Percentiles rank a stretch among this genome's conserved stretches.
phyloP scores from a whole-genome alignment of 441 rosid species.

The Populus hybrid region DNA sequence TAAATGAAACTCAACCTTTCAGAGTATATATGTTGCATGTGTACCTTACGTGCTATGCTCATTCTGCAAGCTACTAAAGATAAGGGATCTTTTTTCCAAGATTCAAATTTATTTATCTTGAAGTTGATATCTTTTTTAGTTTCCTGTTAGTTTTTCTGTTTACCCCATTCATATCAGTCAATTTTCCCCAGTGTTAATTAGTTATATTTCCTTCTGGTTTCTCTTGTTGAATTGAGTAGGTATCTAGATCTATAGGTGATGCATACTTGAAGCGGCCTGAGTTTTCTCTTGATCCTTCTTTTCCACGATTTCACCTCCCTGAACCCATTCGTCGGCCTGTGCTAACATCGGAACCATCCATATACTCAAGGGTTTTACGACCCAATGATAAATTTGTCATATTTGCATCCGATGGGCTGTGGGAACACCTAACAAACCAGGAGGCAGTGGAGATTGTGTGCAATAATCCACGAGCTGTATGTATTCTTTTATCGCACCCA shows the following conservation, averaged over 20 bases:
- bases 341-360: constrained; percentile 68
- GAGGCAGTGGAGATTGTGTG: constrained; percentile 76
- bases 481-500: constrained; percentile 16
- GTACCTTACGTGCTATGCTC: neutral
- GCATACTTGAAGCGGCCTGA: constrained; percentile 85
- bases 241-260: constrained; percentile 93
- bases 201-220: constrained; percentile 11
- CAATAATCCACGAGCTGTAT: constrained; percentile 63
- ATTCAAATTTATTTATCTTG: neutral
- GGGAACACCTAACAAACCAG: constrained; percentile 85
- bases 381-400: constrained; percentile 70
- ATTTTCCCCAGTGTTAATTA: neutral
- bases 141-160: neutral
- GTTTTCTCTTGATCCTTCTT: constrained; percentile 71
- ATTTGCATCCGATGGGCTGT: constrained; percentile 95
- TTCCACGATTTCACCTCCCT: constrained; percentile 73
- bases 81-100: neutral
- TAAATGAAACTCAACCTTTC: constrained; percentile 1
- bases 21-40: neutral
- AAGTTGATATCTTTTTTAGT: neutral
- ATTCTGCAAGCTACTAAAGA: neutral
- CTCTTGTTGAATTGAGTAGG: constrained; percentile 39
- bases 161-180: neutral
- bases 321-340: constrained; percentile 73
- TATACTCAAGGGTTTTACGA: constrained; percentile 49